Evolutionary conservation across 2,329 filamentous ascomycete genomes (phyloP).

Genomic region (Tolypocladium album): DNA sequence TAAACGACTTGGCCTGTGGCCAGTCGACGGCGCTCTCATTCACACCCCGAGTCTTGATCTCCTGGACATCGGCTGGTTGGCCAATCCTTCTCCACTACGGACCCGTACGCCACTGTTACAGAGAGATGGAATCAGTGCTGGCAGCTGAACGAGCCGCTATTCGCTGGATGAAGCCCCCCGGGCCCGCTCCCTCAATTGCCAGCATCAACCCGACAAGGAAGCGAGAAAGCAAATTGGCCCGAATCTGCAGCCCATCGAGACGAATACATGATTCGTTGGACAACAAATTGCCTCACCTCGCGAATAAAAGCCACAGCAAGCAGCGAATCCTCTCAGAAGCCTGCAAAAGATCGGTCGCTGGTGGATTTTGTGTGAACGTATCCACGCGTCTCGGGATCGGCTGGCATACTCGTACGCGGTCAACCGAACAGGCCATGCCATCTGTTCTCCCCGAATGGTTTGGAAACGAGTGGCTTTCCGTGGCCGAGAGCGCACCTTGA

Average conservation of each 20-base stretch:
- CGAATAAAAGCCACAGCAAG: not conserved
- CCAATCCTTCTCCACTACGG: not conserved
- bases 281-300: not conserved
- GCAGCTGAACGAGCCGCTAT: not conserved
- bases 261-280: not conserved
- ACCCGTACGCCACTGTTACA: slow-evolving; percentile 2
- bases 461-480: not conserved
- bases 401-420: not conserved
- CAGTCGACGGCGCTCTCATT: not conserved
- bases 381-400: not conserved
- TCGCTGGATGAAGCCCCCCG: not conserved
- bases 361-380: not conserved
- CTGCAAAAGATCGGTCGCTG: not conserved
- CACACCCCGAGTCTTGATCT: not conserved
- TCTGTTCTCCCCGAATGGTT: not conserved
- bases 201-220: not conserved
- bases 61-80: not conserved
- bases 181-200: not conserved
- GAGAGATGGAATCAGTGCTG: not conserved
- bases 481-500: not conserved
- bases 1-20: not conserved
- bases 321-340: not conserved
- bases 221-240: not conserved
- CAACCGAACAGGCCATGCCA: not conserved
- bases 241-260: not conserved